phyloP scores from a whole-genome alignment of 129 eudicot species.

The Chrysanthemum makinoi region DNA sequence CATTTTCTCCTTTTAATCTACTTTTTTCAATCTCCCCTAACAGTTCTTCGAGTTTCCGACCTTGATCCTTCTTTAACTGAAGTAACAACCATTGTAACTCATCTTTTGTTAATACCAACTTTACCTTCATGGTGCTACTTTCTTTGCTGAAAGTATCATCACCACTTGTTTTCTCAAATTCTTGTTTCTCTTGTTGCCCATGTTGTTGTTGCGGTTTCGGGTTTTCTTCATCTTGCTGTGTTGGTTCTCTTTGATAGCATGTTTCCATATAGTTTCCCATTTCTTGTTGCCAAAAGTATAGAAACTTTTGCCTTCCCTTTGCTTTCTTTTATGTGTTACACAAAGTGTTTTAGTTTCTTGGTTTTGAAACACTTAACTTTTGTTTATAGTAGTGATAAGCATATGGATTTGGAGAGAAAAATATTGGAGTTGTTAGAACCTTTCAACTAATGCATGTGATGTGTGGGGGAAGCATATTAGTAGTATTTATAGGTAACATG shows the following conservation, averaged over 20 bases:
- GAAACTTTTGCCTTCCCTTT: slow-evolving; percentile 4
- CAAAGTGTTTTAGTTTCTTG: slow-evolving; percentile 3
- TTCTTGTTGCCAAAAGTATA: slow-evolving; percentile 8
- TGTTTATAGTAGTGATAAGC: slow-evolving; percentile 10
- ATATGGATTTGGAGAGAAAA: slow-evolving; percentile 22
- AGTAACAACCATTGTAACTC: slow-evolving; percentile 67
- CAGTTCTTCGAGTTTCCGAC: slow-evolving; percentile 52
- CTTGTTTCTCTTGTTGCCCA: slow-evolving; percentile 20
- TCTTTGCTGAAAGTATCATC: slow-evolving; percentile 20
- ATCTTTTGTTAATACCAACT: slow-evolving; percentile 68
- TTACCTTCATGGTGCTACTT: slow-evolving; percentile 43
- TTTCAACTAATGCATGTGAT: slow-evolving; percentile 50
- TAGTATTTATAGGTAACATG: slow-evolving; percentile 35
- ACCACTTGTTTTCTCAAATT: slow-evolving; percentile 21
- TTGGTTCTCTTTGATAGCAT: slow-evolving; percentile 25
- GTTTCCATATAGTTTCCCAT: slow-evolving; percentile 80
- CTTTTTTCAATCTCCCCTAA: slow-evolving; percentile 63
- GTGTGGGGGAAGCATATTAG: slow-evolving; percentile 33
- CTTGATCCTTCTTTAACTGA: slow-evolving; percentile 45
- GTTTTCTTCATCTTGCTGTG: slow-evolving; percentile 17
- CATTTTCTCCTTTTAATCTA: slow-evolving; percentile 36
- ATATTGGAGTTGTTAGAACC: slow-evolving; percentile 30
- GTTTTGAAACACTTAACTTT: not conserved
- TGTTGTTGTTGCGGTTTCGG: slow-evolving; percentile 3
- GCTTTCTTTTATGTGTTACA: slow-evolving; percentile 7